phyloP scores from a whole-genome alignment of 2,329 filamentous ascomycete species.

The Anthostomella pinea region DNA sequence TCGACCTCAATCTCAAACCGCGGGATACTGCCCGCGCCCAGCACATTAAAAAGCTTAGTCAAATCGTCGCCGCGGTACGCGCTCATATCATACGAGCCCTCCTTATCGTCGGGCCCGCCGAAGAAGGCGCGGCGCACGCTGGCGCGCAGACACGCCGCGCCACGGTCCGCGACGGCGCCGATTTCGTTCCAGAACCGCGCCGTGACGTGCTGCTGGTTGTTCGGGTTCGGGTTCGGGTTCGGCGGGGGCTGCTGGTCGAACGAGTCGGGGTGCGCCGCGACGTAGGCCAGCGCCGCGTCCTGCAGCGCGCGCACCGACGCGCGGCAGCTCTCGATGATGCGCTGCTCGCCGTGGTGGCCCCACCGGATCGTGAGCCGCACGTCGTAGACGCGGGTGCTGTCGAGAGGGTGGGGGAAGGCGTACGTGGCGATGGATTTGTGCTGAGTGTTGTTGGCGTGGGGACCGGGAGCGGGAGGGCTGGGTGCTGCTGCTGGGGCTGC shows the following conservation, averaged over 20 bases:
- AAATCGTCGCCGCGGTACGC: constrained; percentile 30
- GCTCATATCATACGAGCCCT: constrained; percentile 29
- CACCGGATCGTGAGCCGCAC: constrained; percentile 29
- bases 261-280: constrained; percentile 11
- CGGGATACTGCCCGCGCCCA: constrained; percentile 20
- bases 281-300: constrained; percentile 23
- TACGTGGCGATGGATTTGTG: no score
- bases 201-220: no score
- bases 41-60: constrained; percentile 22
- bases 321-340: constrained; percentile 22
- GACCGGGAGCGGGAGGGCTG: constrained; percentile 4
- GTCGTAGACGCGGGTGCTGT: constrained; percentile 15
- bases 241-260: neutral
- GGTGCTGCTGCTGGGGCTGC: neutral
- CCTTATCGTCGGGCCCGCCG: constrained; percentile 6
- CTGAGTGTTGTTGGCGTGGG: no score
- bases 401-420: neutral
- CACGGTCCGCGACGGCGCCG: constrained; percentile 1
- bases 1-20: constrained; percentile 30
- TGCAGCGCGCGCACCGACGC: constrained; percentile 26
- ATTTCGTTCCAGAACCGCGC: no score
- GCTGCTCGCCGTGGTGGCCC: constrained; percentile 25
- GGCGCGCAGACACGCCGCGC: constrained; percentile 22
- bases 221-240: neutral
- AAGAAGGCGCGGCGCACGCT: constrained; percentile 21